Percentiles rank a stretch among this genome's conserved stretches.
Conservation (phyloP, 257 asterid genomes). For the Solanum etuberosum region DNA sequence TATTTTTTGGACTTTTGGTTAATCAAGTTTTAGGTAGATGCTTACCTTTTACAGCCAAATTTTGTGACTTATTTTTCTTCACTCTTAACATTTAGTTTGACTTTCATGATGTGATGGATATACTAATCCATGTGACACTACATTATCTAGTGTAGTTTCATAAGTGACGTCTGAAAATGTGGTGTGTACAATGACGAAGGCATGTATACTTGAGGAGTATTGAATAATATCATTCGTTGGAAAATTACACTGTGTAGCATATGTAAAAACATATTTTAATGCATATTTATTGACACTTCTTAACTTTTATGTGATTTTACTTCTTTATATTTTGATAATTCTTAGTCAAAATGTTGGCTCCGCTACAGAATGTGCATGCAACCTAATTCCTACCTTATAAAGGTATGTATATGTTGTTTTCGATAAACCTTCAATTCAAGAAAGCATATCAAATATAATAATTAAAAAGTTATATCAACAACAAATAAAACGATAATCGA, state of each 20-base stretch:
- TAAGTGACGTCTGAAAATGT: no score
- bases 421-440: neutral
- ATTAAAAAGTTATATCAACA: neutral
- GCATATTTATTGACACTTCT: no score
- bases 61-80: neutral
- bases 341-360: no score
- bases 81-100: neutral
- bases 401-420: neutral
- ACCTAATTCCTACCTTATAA: neutral
- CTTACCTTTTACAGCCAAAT: neutral
- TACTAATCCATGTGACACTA: no score
- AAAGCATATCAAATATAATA: neutral
- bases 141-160: accelerated
- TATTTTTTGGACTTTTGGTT: neutral
- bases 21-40: neutral
- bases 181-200: no score
- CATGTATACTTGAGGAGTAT: no score
- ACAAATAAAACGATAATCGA: neutral
- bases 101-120: neutral
- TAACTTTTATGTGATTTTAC: no score
- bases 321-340: no score
- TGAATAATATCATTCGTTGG: no score
- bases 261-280: no score
- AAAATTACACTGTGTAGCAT: no score
- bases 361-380: no score